These are phyloP conservation scores for Exophiala oligosperma DNA, from an alignment of 2,329 filamentous ascomycete species.

Conservation along the genomic window DNA sequence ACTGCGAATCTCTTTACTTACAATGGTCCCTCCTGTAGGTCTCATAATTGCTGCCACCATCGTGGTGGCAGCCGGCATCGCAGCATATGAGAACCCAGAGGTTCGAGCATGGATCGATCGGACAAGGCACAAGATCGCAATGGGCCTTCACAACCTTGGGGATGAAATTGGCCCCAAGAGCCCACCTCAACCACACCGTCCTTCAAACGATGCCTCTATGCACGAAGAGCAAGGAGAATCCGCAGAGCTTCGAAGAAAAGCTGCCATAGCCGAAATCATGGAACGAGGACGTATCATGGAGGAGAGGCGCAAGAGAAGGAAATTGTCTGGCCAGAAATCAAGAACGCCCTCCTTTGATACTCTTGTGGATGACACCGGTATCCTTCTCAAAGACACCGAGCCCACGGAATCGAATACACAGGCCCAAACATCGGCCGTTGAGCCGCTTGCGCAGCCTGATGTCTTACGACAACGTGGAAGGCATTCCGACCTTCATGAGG, in stretches of 20 bases:
- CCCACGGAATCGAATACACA: not conserved
- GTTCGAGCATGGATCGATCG: conserved; percentile 63
- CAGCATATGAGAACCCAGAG: conserved; percentile 64
- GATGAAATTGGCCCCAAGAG: conserved; percentile 58
- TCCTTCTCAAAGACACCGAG: conserved; percentile 1
- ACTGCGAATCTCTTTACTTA: conserved; percentile 14
- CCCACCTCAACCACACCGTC: conserved; percentile 27
- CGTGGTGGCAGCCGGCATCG: conserved; percentile 62
- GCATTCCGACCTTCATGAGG: not conserved
- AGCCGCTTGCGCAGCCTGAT: not conserved
- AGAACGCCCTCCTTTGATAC: conserved; percentile 41
- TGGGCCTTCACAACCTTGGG: conserved; percentile 59
- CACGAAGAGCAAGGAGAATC: conserved; percentile 45
- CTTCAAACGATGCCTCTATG: conserved; percentile 48
- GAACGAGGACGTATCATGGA: conserved; percentile 44
- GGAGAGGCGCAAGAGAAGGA: conserved; percentile 35
- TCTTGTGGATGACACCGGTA: conserved; percentile 35
- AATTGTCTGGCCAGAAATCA: conserved; percentile 14
- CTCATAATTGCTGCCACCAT: conserved; percentile 63
- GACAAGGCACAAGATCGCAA: conserved; percentile 61
- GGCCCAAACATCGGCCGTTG: conserved; percentile 11
- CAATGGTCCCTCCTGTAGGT: conserved; percentile 43
- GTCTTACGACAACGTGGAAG: conserved; percentile 7
- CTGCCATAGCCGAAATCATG: conserved; percentile 47
- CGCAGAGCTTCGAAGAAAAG: conserved; percentile 46